Conservation (phyloP, 192 early-diverging fungal species). For the Hyaloraphidium curvatum region DNA sequence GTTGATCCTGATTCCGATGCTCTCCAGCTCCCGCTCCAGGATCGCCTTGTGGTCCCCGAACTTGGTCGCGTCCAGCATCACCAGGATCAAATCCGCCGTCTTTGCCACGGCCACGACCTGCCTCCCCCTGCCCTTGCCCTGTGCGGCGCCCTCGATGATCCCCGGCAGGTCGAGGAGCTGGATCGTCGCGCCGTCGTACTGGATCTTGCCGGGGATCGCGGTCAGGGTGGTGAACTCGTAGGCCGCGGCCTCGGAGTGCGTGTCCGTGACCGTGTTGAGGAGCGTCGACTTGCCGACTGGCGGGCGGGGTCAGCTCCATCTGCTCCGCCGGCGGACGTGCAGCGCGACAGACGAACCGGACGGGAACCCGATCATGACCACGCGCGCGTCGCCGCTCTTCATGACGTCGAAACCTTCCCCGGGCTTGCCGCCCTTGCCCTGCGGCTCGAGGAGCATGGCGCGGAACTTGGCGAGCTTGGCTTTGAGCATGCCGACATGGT, state of each 20-base stretch:
- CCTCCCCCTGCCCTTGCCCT: conserved; percentile 93
- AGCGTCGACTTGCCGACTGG: conserved; percentile 98
- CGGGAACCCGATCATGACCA: conserved; percentile 64
- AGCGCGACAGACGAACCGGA: no score
- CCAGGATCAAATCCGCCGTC: conserved; percentile 88
- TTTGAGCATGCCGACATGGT: conserved; percentile 94
- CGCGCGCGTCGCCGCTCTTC: conserved; percentile 87
- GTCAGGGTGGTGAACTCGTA: conserved; percentile 96
- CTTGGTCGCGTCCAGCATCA: conserved; percentile 98
- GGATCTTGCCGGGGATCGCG: conserved; percentile 86
- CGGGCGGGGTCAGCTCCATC: conserved; percentile 60
- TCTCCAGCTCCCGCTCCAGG: conserved; percentile 58
- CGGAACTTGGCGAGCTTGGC: conserved; percentile 80
- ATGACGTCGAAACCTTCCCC: conserved; percentile 96
- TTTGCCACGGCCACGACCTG: conserved; percentile 96
- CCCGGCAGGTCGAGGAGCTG: conserved; percentile 97
- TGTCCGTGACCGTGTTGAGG: conserved; percentile 75
- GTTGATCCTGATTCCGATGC: conserved; percentile 91
- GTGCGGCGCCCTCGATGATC: conserved; percentile 92
- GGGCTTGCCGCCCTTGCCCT: conserved; percentile 29
- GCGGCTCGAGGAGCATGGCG: conserved; percentile 52
- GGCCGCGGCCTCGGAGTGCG: conserved; percentile 56
- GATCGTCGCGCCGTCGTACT: conserved; percentile 87
- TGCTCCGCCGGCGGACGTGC: conserved; percentile 1
- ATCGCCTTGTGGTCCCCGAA: neutral